phyloP scores from a whole-genome alignment of 2,329 filamentous ascomycete genomes.

The Coniochaeta sp. region DNA sequence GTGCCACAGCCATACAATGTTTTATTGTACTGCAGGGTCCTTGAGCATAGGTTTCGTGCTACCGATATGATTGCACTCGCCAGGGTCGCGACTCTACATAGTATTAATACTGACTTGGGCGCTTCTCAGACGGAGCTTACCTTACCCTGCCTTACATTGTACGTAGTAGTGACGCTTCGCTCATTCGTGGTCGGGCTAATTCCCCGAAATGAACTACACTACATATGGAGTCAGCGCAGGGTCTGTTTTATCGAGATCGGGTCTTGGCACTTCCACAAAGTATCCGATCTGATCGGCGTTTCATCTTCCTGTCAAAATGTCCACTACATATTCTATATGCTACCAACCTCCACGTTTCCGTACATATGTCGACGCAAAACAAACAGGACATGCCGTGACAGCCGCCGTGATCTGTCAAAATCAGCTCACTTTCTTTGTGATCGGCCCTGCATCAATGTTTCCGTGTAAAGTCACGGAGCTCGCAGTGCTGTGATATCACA shows the following conservation, averaged over 20 bases:
- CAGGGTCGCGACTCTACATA: background rate
- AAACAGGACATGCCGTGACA: background rate
- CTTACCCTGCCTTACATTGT: background rate
- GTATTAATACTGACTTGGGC: too few relatives aligned
- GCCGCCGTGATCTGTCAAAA: background rate
- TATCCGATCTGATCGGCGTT: constrained; percentile 14
- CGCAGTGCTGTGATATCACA: background rate
- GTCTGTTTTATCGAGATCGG: background rate
- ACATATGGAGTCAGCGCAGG: background rate
- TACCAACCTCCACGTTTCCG: background rate
- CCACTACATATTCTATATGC: background rate
- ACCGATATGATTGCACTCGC: background rate
- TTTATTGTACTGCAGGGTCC: too few relatives aligned
- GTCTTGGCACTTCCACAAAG: constrained; percentile 5
- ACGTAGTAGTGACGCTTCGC: too few relatives aligned
- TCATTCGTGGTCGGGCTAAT: background rate
- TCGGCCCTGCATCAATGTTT: background rate
- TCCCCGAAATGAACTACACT: background rate
- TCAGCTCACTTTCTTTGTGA: background rate
- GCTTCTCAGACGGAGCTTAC: background rate
- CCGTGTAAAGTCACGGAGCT: background rate
- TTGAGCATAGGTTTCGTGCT: too few relatives aligned
- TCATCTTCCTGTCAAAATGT: constrained; percentile 4
- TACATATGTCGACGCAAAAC: background rate
- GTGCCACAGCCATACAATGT: too few relatives aligned